Evolutionary conservation across 2,329 filamentous ascomycete species (phyloP), one percentile per base, ranked within the genome.

Genomic region (Thielaviopsis ethacetica): DNA sequence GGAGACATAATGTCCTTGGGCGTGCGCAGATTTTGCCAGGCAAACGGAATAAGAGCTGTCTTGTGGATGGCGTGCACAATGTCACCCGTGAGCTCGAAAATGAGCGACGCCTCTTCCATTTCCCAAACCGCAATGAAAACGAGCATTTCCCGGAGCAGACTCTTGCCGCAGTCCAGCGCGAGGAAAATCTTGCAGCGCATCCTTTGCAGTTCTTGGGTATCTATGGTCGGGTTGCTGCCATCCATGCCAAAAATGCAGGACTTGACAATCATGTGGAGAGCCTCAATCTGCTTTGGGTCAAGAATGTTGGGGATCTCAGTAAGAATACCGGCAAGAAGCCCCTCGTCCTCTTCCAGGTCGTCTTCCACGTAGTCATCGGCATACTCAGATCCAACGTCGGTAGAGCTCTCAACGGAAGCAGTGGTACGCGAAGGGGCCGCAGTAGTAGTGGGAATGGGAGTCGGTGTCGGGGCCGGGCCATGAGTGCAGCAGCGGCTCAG

Each of bases 41-140:
- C 88, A 67, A 93, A 94, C 0, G 91, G 91, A 68, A 96, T 85
- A 27, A 97, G 75, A 1, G 88, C 89, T 63, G 89, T 94, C 64
- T 91, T 85, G 56, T 96, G 83, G 53, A 96, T 87, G 0, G 91
- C 88, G 68, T 95, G 88, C 72, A 96, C 88, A 62, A 97, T 95
- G 70, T 96, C 91, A 52, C 90, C 86, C 70, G 94, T 96, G 69
- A 96, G 88, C 69, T 95, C 91, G 75, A 95, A 96, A 67, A 96
- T 95, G 44, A 95, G 81, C 62, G 94, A 90, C 62, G 91, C 85
- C 68, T 97, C 91, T 49, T 89, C 86, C 66, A 96, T 84, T 67
- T 96, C 91, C 91, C 91, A 97, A 9, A 95, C 91, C 5, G 91
- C 91, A 63, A 96, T 95, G 69, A 96, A 96, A 61, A 97, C 94